These are phyloP conservation scores for Solanum gandarillasii DNA, from an alignment of 257 asterid genomes.

Conservation along the genomic window DNA sequence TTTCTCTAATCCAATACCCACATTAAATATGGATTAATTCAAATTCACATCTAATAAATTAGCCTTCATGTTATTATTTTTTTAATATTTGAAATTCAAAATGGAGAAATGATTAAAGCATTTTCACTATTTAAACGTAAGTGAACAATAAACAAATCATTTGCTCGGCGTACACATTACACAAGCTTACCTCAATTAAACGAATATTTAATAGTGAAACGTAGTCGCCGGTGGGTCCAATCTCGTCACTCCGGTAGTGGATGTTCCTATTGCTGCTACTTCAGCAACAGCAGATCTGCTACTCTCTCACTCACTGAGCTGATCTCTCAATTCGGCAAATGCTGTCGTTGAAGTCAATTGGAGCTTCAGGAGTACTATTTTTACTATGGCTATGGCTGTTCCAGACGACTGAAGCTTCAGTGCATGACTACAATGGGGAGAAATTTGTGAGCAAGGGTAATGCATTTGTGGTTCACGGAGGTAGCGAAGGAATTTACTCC, in stretches of 20 bases:
- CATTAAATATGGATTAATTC: no score
- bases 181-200: neutral
- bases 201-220: neutral
- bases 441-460: constrained; percentile 64
- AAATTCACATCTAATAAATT: no score
- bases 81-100: no score
- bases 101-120: neutral
- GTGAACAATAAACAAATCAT: neutral
- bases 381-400: constrained; percentile 4
- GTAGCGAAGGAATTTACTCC: constrained; percentile 92
- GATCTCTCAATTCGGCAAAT: neutral
- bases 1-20: no score
- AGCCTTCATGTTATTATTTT: no score
- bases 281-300: constrained; percentile 3
- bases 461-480: constrained; percentile 88
- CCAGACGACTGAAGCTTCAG: constrained; percentile 46
- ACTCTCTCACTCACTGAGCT: constrained; percentile 3
- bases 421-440: constrained; percentile 56
- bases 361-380: neutral
- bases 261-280: neutral
- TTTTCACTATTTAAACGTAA: neutral
- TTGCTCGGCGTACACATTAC: neutral
- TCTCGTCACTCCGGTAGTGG: neutral
- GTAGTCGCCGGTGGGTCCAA: neutral
- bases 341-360: constrained; percentile 7